Base-by-base conservation (phyloP, 768 basidiomycete species). In the Dacryopinax spathularia region DNA sequence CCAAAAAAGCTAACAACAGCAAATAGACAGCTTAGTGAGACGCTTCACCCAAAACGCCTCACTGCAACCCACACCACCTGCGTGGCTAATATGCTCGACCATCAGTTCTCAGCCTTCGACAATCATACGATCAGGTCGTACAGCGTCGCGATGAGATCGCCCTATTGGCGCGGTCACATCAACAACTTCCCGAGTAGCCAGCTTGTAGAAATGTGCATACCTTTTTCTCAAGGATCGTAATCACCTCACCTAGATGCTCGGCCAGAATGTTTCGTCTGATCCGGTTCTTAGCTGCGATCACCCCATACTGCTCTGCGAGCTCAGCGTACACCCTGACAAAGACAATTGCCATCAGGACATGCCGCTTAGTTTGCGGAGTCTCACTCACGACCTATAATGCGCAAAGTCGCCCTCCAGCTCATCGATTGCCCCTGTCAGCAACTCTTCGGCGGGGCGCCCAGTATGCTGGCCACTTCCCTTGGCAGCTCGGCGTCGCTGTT, bases 331-430 rank as follows among this genome's bases (percentile, higher is more conserved):
- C 85, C 68, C 95, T 98, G 27, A 56, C 31, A 22, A 65, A 25
- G 44, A 64, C 25, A 60, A 48, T 20, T 61, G 64, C 35, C 63
- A 29, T 22, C 36, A 35, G 44, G 63, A n/a, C 39, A 35, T 64
- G 18, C 25, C 43, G 10, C n/a, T 9, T 25, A 41, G 33, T 34
- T 20, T 6, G 22, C 4, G 18, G 9, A 29, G 31, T 7, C 6
- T 20, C 25, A 77, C 84, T 31, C 67, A 97, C 96, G 87, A 85
- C 75, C 91, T 96, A 73, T 94, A 95, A 75, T 92, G 91, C 34
- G 83, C 83, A 70, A 97, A 98, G 71, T 99, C 95, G 65, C 92
- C 92, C 72, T 98, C 95, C 7, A 99, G 78, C 73, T 95, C 91
- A 65, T 87, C 73, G 33, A 97, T 76, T 12, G 96, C 91, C 2